A percentile compares a stretch with the other conserved stretches of the same genome.
phyloP scores from a whole-genome alignment of 2,329 filamentous ascomycete genomes.

The Ophiocordyceps camponoti-floridani region DNA sequence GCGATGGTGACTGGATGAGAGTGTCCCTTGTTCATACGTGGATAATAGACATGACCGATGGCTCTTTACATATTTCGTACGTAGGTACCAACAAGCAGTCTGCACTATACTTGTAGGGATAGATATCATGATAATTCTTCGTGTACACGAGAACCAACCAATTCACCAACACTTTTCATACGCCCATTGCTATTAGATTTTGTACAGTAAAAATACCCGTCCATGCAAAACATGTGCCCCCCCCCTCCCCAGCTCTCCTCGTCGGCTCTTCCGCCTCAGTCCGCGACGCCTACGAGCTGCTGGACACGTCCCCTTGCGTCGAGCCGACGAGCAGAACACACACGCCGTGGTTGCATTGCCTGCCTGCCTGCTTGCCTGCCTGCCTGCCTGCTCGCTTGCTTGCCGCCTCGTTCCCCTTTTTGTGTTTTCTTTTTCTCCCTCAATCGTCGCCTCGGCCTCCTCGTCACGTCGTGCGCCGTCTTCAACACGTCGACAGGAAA shows the following conservation, averaged over 20 bases:
- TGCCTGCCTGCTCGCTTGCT: no score
- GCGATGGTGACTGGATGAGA: not conserved
- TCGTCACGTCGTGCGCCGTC: not conserved
- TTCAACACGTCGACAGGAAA: not conserved
- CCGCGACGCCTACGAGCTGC: no score
- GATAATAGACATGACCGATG: not conserved
- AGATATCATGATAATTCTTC: not conserved
- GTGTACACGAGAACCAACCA: not conserved
- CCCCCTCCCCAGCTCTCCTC: not conserved
- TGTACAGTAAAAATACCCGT: constrained; percentile 7
- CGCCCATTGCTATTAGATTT: constrained; percentile 7
- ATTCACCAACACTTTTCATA: not conserved
- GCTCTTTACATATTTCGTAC: not conserved
- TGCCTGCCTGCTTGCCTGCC: no score
- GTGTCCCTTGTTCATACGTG: not conserved
- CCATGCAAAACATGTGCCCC: not conserved
- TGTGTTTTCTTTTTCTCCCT: no score
- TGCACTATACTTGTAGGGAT: no score
- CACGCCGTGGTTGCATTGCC: no score
- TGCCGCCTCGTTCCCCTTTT: no score
- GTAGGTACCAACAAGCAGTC: no score
- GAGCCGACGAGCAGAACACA: no score
- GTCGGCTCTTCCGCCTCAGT: not conserved
- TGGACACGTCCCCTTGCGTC: no score
- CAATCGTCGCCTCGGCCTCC: no score